Base-by-base conservation (phyloP, 371 early-diverging fungal species). In the Nematocida parisii region DNA sequence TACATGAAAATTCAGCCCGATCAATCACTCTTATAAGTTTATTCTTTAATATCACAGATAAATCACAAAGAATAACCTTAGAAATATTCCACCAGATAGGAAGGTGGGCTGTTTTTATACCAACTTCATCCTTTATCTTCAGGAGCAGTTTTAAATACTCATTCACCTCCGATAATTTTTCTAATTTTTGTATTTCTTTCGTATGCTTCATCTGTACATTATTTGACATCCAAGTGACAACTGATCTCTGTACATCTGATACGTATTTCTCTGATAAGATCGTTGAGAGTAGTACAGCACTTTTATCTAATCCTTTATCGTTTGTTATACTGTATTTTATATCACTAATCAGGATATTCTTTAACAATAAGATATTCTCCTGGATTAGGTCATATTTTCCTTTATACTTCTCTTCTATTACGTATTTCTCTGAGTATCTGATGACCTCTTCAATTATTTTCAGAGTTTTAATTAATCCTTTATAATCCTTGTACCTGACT, bases 1-100 rank as follows among this genome's bases (percentile, higher is more conserved):
- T 3, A 22, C 46, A 42, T 6, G 68, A 42, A 42, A 68, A 77
- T 18, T 45, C 68, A 24, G 56, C 71, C 9, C 66, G 54, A 52
- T 70, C 60, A 22, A 77, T 50, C 20, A 77, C 42, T 5, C 60
- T 70, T n/a, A 56, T 66, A 11, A 77, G 45, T 40, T 52, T 67
- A 54, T 77, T 77, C 71, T 77, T 77, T 50, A 77, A n/a, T 22
- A 77, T 56, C 5, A 70, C 44, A 39, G 80, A 27, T 13, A 77
- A 45, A 47, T 77, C 71, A 15, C 80, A 42, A 39, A 77, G 57
- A 22, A 77, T 61, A 5, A 77, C 62, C 45, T 77, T 77, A 15
- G 80, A 77, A 56, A 77, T 77, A 45, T 71, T 77, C 80, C 80
- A 77, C 80, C 80, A 77, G 39, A 77, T 77, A 20, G 80, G 80